These are phyloP conservation scores for Berkeleyomyces rouxiae DNA, from an alignment of 2,329 filamentous ascomycete species.

Conservation along the genomic window DNA sequence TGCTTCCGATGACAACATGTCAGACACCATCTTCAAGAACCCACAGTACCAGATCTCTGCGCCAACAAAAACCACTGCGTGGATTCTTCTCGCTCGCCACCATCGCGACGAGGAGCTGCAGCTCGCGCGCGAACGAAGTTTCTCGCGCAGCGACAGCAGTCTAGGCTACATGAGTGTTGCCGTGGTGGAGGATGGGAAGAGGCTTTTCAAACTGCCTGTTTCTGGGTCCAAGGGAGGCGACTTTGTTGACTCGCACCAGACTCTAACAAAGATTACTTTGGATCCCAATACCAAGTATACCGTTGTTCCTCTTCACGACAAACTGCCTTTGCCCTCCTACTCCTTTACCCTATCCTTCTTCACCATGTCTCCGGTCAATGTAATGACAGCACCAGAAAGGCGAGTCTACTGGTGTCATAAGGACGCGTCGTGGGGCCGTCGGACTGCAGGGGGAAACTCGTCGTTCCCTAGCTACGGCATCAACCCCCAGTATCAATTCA, in stretches of 20 bases:
- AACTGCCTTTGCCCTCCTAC: conserved; percentile 54
- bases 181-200: conserved; percentile 55
- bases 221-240: conserved; percentile 52
- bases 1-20: conserved; percentile 29
- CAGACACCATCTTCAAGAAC: conserved; percentile 44
- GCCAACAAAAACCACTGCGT: conserved; percentile 44
- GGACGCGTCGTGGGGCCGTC: conserved; percentile 54
- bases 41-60: conserved; percentile 57
- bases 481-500: conserved; percentile 74
- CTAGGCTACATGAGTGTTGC: conserved; percentile 79
- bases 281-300: conserved; percentile 30
- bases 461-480: conserved; percentile 58
- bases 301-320: conserved; percentile 61
- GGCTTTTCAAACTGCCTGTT: conserved; percentile 58
- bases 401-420: conserved; percentile 44
- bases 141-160: conserved; percentile 21
- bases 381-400: conserved; percentile 44
- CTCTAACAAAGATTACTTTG: conserved; percentile 50
- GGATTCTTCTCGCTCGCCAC: conserved; percentile 76
- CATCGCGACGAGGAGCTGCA: conserved; percentile 54
- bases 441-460: conserved; percentile 72
- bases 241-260: conserved; percentile 91
- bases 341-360: conserved; percentile 81
- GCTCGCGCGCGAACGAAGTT: conserved; percentile 21
- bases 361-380: conserved; percentile 43